phyloP scores from a whole-genome alignment of 177 flowering plant species.

The Vitis hybrid region DNA sequence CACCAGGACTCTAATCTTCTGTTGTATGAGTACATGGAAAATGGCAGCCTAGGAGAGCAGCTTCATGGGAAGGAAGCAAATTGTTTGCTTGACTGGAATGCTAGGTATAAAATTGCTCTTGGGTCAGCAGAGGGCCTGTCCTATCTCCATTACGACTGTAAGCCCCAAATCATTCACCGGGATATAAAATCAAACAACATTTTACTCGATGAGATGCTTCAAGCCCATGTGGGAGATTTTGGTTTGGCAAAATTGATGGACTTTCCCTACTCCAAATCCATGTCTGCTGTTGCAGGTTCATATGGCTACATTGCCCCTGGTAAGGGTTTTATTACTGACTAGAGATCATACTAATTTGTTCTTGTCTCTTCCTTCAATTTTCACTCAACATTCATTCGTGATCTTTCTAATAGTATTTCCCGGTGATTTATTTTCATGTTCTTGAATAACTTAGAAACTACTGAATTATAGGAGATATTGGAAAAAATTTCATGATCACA shows the following conservation, averaged over 20 bases:
- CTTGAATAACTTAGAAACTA: too few relatives aligned
- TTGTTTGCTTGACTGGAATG: constrained; percentile 44
- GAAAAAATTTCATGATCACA: too few relatives aligned
- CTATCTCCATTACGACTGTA: constrained; percentile 65
- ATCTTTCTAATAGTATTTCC: too few relatives aligned
- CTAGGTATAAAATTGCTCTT: constrained; percentile 55
- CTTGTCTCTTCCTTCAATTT: too few relatives aligned
- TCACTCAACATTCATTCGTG: too few relatives aligned
- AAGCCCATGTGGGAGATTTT: constrained; percentile 68
- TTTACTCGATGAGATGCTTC: constrained; percentile 40
- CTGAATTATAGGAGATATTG: too few relatives aligned
- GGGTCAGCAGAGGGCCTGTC: constrained; percentile 71
- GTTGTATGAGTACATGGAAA: constrained; percentile 63
- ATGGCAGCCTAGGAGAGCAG: constrained; percentile 65
- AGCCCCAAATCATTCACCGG: constrained; percentile 60
- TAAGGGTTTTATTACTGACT: constrained; percentile 12
- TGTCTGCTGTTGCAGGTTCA: constrained; percentile 69
- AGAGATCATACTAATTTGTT: too few relatives aligned
- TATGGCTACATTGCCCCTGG: constrained; percentile 76
- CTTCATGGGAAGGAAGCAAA: constrained; percentile 39
- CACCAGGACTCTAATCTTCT: constrained; percentile 59
- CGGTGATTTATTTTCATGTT: too few relatives aligned
- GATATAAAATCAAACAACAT: constrained; percentile 72
- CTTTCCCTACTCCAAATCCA: constrained; percentile 44
- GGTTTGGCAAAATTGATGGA: constrained; percentile 69